Percentiles rank a stretch among this genome's conserved stretches.
These are phyloP conservation scores for Colletotrichum sp. DNA, from an alignment of 2,329 filamentous ascomycete species.

Conservation along the genomic window DNA sequence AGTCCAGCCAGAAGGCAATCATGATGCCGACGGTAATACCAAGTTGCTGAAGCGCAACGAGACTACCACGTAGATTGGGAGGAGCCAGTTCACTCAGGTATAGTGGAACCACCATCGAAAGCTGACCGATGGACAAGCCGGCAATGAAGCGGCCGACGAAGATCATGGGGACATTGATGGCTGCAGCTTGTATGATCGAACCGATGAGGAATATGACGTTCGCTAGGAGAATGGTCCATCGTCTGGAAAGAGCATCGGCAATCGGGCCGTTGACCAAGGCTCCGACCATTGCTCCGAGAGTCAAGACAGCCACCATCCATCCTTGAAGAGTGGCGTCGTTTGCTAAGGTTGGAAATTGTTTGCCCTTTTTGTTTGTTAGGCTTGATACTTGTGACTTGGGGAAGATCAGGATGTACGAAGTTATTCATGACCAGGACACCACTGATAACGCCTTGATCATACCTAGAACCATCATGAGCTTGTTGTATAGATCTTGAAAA, in stretches of 20 bases:
- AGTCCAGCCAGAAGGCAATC: constrained; percentile 47
- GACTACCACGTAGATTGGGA: constrained; percentile 51
- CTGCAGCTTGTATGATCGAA: constrained; percentile 48
- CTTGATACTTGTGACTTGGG: constrained; percentile 29
- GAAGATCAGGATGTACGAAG: constrained; percentile 35
- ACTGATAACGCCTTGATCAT: constrained; percentile 55
- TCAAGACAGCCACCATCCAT: constrained; percentile 45
- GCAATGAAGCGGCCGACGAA: constrained; percentile 29
- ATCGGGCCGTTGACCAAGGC: constrained; percentile 48
- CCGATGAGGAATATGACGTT: constrained; percentile 44
- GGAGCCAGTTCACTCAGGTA: constrained; percentile 54
- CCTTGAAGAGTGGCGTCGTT: not conserved
- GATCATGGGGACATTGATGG: constrained; percentile 42
- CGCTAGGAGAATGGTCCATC: constrained; percentile 39
- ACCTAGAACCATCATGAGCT: constrained; percentile 38
- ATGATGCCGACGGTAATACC: constrained; percentile 48
- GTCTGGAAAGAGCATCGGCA: constrained; percentile 38
- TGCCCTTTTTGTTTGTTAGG: not conserved
- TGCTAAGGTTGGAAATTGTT: not conserved
- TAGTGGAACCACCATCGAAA: constrained; percentile 33
- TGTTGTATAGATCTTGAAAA: too few species aligned
- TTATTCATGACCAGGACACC: constrained; percentile 52
- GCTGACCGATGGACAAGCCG: not conserved
- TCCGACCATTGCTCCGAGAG: constrained; percentile 60
- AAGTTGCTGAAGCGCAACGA: constrained; percentile 50